phyloP scores from a whole-genome alignment of 2,329 filamentous ascomycete species.

The Penicillium corylophilum region DNA sequence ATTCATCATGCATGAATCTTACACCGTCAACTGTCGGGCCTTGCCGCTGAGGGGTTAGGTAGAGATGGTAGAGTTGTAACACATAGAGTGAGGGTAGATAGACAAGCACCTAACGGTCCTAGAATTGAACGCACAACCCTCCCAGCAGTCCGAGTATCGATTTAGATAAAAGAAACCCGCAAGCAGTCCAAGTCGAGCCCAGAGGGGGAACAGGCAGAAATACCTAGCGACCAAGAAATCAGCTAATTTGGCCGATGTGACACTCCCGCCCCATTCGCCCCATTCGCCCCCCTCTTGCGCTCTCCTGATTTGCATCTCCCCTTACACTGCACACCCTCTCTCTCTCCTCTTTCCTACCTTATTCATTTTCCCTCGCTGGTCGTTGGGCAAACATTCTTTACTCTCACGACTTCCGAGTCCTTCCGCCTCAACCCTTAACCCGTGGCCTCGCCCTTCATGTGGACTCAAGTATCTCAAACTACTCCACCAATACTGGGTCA shows the following conservation, averaged over 20 bases:
- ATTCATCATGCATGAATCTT: slow-evolving; percentile 1
- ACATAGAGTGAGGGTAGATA: not conserved
- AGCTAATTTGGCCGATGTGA: not conserved
- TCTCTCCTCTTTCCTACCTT: not conserved
- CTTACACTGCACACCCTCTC: not conserved
- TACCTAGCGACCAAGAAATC: not conserved
- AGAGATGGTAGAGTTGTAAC: not conserved
- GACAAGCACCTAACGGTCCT: not conserved
- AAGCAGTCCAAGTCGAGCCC: not conserved
- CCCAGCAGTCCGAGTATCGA: not conserved
- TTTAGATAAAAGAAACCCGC: not conserved
- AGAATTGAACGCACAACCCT: not conserved
- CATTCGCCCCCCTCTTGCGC: not conserved
- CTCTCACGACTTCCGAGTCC: not conserved
- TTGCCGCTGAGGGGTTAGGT: slow-evolving; percentile 5
- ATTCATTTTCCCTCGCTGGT: slow-evolving; percentile 16
- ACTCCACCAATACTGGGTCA: slow-evolving; percentile 24
- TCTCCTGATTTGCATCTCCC: not conserved
- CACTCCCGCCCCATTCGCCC: not conserved
- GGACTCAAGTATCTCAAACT: slow-evolving; percentile 26
- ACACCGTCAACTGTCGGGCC: slow-evolving; percentile 1
- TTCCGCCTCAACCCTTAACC: slow-evolving; percentile 9
- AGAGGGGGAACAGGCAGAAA: not conserved
- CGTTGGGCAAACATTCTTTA: slow-evolving; percentile 10
- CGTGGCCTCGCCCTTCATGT: slow-evolving; percentile 35